These are phyloP conservation scores for Mrakia frigida DNA, from an alignment of 768 basidiomycete species.

Conservation along the genomic window DNA sequence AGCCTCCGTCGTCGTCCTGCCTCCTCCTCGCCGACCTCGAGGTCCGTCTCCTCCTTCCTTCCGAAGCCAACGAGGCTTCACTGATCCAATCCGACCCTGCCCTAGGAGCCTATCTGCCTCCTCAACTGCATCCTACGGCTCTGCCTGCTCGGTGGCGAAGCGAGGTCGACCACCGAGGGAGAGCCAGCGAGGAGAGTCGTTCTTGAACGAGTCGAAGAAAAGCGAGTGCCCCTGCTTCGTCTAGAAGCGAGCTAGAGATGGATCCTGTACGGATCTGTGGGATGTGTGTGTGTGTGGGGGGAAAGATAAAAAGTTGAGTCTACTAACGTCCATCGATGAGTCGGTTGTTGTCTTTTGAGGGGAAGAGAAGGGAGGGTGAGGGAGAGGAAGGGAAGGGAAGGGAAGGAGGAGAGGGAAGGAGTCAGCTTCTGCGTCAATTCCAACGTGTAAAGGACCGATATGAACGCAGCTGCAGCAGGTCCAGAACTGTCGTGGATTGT, in stretches of 20 bases:
- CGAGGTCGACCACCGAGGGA: not conserved
- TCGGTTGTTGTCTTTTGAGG: constrained; percentile 69
- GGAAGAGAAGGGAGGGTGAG: not conserved
- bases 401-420: not conserved
- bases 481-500: not conserved
- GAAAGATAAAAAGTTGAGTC: constrained; percentile 49
- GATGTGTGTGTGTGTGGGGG: not conserved
- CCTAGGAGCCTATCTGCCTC: no score
- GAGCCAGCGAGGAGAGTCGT: not conserved
- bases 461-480: not conserved
- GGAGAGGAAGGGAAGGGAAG: not conserved
- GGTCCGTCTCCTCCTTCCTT: no score
- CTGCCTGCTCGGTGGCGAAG: not conserved
- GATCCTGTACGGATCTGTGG: not conserved
- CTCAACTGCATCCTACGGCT: not conserved
- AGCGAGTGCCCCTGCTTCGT: no score
- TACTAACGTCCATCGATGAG: constrained; percentile 99
- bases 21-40: no score
- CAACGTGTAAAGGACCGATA: not conserved
- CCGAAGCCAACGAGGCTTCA: no score
- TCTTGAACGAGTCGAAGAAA: no score
- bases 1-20: no score
- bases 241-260: not conserved
- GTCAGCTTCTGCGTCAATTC: not conserved
- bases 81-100: no score